Conservation (phyloP, 1,284 basidiomycete genomes). For the Melanopsichium pennsylvanicum region DNA sequence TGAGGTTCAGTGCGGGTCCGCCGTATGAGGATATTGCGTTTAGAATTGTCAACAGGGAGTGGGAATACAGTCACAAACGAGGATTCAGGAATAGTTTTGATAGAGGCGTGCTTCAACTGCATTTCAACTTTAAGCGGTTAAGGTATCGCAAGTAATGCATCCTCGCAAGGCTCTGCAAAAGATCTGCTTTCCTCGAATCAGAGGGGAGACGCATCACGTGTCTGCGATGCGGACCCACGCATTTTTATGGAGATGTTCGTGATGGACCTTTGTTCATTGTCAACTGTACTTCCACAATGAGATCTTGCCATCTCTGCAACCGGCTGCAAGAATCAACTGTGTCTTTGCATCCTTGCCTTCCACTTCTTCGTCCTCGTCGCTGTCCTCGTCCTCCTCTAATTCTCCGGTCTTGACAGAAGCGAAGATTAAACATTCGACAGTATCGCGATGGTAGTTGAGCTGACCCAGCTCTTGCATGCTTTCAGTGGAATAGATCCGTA, state of each 20-base stretch:
- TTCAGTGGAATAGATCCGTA: slow-evolving; percentile 12
- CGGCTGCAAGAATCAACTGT: slow-evolving; percentile 22
- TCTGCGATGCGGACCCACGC: too few species aligned
- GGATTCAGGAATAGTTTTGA: slow-evolving; percentile 72
- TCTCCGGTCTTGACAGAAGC: background rate
- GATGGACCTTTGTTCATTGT: background rate
- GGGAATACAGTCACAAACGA: slow-evolving; percentile 94
- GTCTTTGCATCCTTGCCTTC: background rate
- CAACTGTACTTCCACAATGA: slow-evolving; percentile 37
- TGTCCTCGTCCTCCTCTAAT: background rate
- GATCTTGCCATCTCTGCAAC: slow-evolving; percentile 42
- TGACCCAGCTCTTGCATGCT: slow-evolving; percentile 7
- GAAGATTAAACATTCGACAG: slow-evolving; percentile 31
- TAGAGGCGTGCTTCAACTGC: slow-evolving; percentile 69
- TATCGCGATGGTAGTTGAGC: slow-evolving; percentile 30
- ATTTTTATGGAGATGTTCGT: too few species aligned
- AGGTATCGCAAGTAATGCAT: slow-evolving; percentile 58
- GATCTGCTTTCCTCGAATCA: too few species aligned
- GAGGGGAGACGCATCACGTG: too few species aligned
- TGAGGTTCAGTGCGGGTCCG: slow-evolving; percentile 94
- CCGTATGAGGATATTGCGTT: slow-evolving; percentile 99
- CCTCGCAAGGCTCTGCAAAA: too few species aligned
- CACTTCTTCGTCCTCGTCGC: background rate
- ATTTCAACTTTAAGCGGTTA: slow-evolving; percentile 63
- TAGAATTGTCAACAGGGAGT: slow-evolving; percentile 94